Conservation (phyloP, 176 grass and related monocot species). For the Aegilops sharonensis region DNA sequence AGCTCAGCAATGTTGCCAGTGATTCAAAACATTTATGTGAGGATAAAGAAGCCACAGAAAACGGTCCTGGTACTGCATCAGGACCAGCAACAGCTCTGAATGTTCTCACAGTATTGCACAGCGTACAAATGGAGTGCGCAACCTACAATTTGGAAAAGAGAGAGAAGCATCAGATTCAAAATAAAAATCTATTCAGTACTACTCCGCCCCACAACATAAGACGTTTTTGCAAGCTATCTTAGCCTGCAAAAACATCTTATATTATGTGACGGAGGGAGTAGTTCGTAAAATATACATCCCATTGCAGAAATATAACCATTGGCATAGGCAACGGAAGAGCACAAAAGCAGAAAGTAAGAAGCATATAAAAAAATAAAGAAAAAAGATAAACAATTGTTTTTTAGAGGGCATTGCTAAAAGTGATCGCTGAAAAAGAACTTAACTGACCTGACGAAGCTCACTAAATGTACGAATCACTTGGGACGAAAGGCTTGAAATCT, state of each 20-base stretch:
- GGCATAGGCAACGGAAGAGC: not conserved
- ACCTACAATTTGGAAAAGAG: slow-evolving; percentile 58
- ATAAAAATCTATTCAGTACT: slow-evolving; percentile 3
- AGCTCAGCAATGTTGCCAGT: slow-evolving; percentile 53
- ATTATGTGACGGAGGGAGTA: not conserved
- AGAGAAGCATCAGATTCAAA: slow-evolving; percentile 23
- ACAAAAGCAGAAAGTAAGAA: slow-evolving; percentile 6
- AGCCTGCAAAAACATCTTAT: too few species aligned
- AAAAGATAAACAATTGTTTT: not conserved
- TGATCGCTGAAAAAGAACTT: slow-evolving; percentile 28
- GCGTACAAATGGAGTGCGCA: slow-evolving; percentile 60
- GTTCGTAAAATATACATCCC: slow-evolving; percentile 7
- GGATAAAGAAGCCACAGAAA: slow-evolving; percentile 63
- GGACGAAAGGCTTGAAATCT: slow-evolving; percentile 68
- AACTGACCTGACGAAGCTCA: slow-evolving; percentile 95
- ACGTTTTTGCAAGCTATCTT: too few species aligned
- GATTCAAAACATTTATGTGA: slow-evolving; percentile 60
- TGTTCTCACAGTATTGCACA: slow-evolving; percentile 74
- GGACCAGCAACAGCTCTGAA: slow-evolving; percentile 44
- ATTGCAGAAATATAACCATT: not conserved
- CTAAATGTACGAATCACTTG: slow-evolving; percentile 76
- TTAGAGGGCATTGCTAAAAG: slow-evolving; percentile 1
- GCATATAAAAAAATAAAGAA: slow-evolving; percentile 8
- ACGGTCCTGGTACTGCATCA: slow-evolving; percentile 33
- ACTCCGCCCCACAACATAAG: too few species aligned